These are phyloP conservation scores for Podila epigama DNA, from an alignment of 192 early-diverging fungal genomes.

Conservation along the genomic window DNA sequence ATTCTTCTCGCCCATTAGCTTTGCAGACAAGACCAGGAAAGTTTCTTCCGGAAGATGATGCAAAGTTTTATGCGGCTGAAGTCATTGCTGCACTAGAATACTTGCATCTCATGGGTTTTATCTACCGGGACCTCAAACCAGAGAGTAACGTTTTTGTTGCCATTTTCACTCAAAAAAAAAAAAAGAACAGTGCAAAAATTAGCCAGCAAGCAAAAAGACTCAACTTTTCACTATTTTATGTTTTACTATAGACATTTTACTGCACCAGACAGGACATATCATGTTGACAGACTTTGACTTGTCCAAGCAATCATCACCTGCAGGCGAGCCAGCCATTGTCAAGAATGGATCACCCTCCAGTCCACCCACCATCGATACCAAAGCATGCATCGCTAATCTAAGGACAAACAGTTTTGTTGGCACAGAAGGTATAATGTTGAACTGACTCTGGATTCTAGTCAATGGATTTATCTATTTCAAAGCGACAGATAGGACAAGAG, in stretches of 20 bases:
- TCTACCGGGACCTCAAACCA: constrained; percentile 98
- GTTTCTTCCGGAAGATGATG: constrained; percentile 90
- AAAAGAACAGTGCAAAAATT: constrained; percentile 6
- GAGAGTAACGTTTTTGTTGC: constrained; percentile 72
- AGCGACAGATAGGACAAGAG: background rate
- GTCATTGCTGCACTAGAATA: constrained; percentile 96
- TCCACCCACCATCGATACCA: constrained; percentile 87
- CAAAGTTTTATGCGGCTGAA: constrained; percentile 97
- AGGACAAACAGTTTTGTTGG: constrained; percentile 99
- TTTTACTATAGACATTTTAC: constrained; percentile 86
- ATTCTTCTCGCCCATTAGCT: constrained; percentile 38
- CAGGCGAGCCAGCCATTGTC: constrained; percentile 75
- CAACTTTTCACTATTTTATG: background rate
- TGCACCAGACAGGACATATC: constrained; percentile 96
- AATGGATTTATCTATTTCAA: background rate
- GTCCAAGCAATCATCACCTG: constrained; percentile 89
- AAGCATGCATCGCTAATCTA: constrained; percentile 82
- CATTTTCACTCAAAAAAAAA: background rate
- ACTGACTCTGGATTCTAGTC: too few relatives aligned
- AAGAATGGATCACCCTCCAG: constrained; percentile 65
- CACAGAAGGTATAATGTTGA: constrained; percentile 73
- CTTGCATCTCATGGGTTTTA: constrained; percentile 94
- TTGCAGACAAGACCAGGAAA: constrained; percentile 91
- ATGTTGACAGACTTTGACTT: constrained; percentile 98
- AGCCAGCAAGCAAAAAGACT: too few relatives aligned